Evolutionary conservation across 2,329 filamentous ascomycete genomes (phyloP), one percentile per base, ranked within the genome.

Genomic region (Madurella mycetomatis): DNA sequence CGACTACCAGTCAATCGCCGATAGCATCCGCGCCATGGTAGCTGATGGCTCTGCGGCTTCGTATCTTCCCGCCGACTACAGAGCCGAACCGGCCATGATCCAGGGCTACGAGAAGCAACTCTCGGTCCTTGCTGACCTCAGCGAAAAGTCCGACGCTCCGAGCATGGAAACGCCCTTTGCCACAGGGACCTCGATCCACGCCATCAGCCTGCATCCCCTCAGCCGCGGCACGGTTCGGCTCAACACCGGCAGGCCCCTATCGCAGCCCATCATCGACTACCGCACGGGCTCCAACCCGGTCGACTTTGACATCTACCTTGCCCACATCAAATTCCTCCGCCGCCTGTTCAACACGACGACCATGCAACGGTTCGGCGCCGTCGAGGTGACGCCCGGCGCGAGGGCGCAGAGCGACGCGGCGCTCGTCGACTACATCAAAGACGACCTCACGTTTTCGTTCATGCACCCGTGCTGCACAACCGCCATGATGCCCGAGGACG

Each of bases 81-180:
- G 9, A 37, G 4, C 34, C 34, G 34, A 37, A 4, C 34, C 34
- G 25, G 25, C 25, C 25, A 25, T 37, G 34, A 15, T 37, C 34
- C 11, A 3, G 34, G 34, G 34, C 4, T 37, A 37, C 13, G 11
- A 37, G 34, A 37, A 16, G 4, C 70, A 78, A 2, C 72, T 75
- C 4, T 53, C 63, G 4, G 71, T 73, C 56, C 71, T 78, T 59
- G 76, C 74, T 49, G 66, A 64, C 34, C 68, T 78, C 15, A 76
- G 76, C 54, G 74, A 46, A 1, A 41, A 57, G 41, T 25, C 47
- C 2, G 32, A 41, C 2, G 41, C 51, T 4, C 51, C 58, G 9
- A 47, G 25, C 15, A 31, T 55, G 5, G 58, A 60, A 42, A 32
- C 18, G 19, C 19, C 51, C n/a, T 52, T 46, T 9, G 42, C 45